These are phyloP conservation scores for Pezicula rhizophila DNA, from an alignment of 2,329 filamentous ascomycete species.

Conservation along the genomic window DNA sequence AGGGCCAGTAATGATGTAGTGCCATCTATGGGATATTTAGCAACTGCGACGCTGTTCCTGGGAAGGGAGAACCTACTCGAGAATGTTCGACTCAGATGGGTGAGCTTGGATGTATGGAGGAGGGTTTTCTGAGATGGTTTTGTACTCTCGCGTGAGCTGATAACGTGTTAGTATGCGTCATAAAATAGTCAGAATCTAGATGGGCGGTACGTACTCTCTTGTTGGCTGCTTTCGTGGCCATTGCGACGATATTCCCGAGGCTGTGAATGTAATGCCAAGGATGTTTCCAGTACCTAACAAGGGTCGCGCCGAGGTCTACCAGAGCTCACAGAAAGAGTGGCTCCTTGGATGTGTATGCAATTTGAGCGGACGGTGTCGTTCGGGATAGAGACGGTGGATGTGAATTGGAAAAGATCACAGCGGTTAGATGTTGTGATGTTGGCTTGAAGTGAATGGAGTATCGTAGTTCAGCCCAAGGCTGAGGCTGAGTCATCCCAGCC, in stretches of 20 bases:
- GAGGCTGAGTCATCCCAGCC: too few relatives aligned
- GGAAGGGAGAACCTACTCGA: conserved; percentile 56
- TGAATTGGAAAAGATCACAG: conserved; percentile 1
- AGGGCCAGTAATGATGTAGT: conserved; percentile 92
- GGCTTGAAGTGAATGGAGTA: too few relatives aligned
- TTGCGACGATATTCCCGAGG: conserved; percentile 30
- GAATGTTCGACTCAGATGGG: conserved; percentile 83
- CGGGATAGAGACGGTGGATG: neutral
- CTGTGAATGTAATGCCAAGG: neutral
- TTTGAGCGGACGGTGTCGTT: too few relatives aligned
- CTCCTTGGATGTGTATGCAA: too few relatives aligned
- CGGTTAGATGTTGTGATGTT: neutral
- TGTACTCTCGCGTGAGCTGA: conserved; percentile 58
- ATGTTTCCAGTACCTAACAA: too few relatives aligned
- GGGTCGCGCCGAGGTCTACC: too few relatives aligned
- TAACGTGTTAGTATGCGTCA: conserved; percentile 6
- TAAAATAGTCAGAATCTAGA: conserved; percentile 49
- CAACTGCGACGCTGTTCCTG: neutral
- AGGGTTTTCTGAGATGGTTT: conserved; percentile 64
- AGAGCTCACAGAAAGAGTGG: too few relatives aligned
- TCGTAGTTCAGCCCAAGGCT: too few relatives aligned
- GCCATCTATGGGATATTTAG: conserved; percentile 56
- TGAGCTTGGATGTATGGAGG: conserved; percentile 86
- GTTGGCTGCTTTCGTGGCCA: conserved; percentile 68
- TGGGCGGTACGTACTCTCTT: conserved; percentile 52